Evolutionary conservation across 1,284 basidiomycete genomes (phyloP).

Genomic region (Irpex sp.): DNA sequence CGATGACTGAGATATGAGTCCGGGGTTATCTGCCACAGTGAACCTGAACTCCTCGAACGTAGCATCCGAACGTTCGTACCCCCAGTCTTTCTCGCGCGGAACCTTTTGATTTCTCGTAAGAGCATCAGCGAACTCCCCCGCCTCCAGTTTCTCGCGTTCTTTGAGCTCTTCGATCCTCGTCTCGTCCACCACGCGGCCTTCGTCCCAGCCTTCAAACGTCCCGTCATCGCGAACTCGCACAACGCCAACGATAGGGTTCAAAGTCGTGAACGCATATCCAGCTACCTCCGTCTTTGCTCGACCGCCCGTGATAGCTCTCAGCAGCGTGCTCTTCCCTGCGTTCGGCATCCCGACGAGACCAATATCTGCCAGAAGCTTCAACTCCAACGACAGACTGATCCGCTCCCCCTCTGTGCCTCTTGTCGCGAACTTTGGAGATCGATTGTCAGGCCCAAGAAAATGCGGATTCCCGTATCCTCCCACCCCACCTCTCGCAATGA

Average conservation of each 20-base stretch:
- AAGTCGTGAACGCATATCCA: conserved; percentile 90
- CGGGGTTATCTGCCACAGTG: conserved; percentile 97
- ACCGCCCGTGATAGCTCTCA: conserved; percentile 86
- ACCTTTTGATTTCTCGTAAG: conserved; percentile 47
- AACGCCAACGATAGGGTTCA: conserved; percentile 94
- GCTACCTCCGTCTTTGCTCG: conserved; percentile 80
- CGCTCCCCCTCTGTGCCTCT: conserved; percentile 81
- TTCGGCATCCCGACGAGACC: conserved; percentile 97
- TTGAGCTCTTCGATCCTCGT: conserved; percentile 59
- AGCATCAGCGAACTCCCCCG: conserved; percentile 46
- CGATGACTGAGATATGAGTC: conserved; percentile 82
- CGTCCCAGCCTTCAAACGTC: conserved; percentile 60
- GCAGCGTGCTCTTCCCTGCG: conserved; percentile 85
- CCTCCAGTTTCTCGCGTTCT: conserved; percentile 42
- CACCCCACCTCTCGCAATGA: conserved; percentile 76
- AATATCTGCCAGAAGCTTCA: conserved; percentile 92
- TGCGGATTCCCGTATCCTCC: conserved; percentile 92
- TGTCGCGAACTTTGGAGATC: conserved; percentile 80
- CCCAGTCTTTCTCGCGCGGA: conserved; percentile 3
- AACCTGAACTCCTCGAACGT: conserved; percentile 76
- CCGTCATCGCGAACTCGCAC: conserved; percentile 84
- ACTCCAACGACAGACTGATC: conserved; percentile 84
- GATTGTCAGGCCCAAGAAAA: conserved; percentile 65
- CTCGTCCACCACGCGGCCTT: conserved; percentile 64
- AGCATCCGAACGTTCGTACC: conserved; percentile 16